Evolutionary conservation across 371 early-diverging fungal species (phyloP).

Genomic region (Mortierella sp.): DNA sequence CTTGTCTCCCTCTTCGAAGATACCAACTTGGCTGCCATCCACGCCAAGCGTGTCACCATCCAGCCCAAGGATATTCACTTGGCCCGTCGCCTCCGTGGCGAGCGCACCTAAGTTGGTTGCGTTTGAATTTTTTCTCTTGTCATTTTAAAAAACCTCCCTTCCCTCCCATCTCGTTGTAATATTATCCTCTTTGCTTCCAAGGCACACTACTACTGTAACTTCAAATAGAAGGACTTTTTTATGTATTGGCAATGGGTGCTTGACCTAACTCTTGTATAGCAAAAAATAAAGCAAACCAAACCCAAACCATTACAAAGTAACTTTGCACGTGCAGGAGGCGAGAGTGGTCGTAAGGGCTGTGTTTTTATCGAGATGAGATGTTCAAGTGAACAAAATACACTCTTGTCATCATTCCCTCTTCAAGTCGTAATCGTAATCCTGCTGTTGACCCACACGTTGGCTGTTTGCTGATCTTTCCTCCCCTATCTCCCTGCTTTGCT

Average conservation of each 20-base stretch:
- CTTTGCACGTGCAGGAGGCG: too few relatives aligned
- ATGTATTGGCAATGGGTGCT: slow-evolving; percentile 10
- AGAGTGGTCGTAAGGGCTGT: too few relatives aligned
- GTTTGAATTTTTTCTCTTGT: slow-evolving; percentile 53
- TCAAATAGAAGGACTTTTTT: slow-evolving; percentile 18
- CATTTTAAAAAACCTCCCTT: neutral
- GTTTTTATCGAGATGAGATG: too few relatives aligned
- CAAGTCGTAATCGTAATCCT: neutral
- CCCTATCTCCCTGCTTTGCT: too few relatives aligned
- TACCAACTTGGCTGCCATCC: slow-evolving; percentile 99
- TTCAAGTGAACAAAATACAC: neutral
- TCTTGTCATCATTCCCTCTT: slow-evolving; percentile 1
- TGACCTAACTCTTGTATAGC: slow-evolving; percentile 4
- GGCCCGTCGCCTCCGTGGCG: slow-evolving; percentile 95
- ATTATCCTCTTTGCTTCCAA: too few relatives aligned
- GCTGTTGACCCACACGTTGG: too few relatives aligned
- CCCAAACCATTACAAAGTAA: neutral
- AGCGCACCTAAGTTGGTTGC: slow-evolving; percentile 73
- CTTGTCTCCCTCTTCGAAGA: slow-evolving; percentile 94
- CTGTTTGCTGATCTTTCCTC: too few relatives aligned
- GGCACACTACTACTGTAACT: slow-evolving; percentile 2
- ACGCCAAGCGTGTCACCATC: slow-evolving; percentile 99
- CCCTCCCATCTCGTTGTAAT: slow-evolving; percentile 25
- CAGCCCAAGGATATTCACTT: slow-evolving; percentile 99
- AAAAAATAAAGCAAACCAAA: too few relatives aligned